Conservation (phyloP, 495 filamentous ascomycete genomes). For the Talaromyces thailandensis region DNA sequence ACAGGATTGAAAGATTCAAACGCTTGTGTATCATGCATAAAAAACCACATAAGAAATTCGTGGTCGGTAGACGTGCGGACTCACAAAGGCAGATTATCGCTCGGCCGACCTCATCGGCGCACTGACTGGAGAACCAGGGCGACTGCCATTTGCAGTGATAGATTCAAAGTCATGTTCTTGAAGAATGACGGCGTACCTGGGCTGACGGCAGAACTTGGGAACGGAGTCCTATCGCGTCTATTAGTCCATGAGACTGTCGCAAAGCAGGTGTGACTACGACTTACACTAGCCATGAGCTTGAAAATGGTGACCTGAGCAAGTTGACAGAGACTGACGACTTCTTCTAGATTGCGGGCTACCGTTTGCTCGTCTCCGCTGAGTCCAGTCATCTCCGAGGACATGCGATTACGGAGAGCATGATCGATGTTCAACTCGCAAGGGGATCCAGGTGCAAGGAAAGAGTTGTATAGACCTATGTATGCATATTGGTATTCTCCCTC, state of each 20-base stretch:
- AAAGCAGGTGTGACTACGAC: conserved; percentile 21
- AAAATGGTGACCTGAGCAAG: conserved; percentile 79
- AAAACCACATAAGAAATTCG: neutral
- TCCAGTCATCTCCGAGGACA: conserved; percentile 80
- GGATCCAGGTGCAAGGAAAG: conserved; percentile 78
- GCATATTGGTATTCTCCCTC: neutral
- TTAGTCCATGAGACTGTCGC: conserved; percentile 2
- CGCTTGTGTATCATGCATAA: neutral
- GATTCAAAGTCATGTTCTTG: conserved; percentile 27
- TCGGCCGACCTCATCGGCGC: neutral
- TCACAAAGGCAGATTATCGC: neutral
- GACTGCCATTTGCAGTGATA: neutral
- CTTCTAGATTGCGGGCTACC: conserved; percentile 69
- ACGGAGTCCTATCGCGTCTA: conserved; percentile 56
- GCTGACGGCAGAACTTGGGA: conserved; percentile 67
- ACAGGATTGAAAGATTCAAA: neutral
- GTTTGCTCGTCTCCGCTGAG: conserved; percentile 66
- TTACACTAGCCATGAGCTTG: conserved; percentile 86
- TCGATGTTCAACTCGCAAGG: conserved; percentile 89
- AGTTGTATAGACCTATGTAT: conserved; percentile 62
- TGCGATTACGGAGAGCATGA: conserved; percentile 71
- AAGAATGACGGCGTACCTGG: conserved; percentile 49
- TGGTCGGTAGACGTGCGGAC: neutral
- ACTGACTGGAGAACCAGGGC: neutral
- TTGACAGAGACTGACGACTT: conserved; percentile 72